phyloP scores from a whole-genome alignment of 306 rosid genomes.

The Malus fusca region DNA sequence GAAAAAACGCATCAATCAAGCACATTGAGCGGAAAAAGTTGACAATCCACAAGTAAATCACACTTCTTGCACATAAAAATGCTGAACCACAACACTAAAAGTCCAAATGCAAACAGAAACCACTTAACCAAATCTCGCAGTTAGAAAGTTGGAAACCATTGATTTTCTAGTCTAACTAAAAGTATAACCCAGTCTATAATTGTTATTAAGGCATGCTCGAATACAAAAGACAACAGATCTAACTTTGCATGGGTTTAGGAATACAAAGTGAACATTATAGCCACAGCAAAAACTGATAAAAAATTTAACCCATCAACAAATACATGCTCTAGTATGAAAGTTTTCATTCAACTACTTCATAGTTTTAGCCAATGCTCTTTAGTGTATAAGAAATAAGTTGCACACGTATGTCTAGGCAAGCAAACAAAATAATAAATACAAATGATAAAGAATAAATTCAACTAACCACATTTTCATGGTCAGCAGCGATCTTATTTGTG shows the following conservation, averaged over 20 bases:
- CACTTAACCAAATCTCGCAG: not conserved
- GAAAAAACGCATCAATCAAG: not conserved
- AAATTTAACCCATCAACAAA: not conserved
- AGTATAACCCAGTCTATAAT: not conserved
- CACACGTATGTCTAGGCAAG: not conserved
- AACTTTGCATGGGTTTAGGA: not conserved
- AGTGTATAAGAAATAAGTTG: not conserved
- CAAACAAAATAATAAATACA: not conserved
- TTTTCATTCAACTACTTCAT: not conserved
- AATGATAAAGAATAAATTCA: slow-evolving; percentile 2
- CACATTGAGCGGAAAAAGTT: not conserved
- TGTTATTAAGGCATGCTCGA: not conserved
- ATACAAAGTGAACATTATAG: not conserved
- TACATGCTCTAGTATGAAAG: not conserved
- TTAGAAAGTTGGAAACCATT: not conserved
- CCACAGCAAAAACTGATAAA: not conserved
- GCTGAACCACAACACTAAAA: not conserved
- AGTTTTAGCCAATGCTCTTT: not conserved
- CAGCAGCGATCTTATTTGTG: slow-evolving; percentile 81
- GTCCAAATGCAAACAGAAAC: not conserved
- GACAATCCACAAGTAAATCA: too few species aligned
- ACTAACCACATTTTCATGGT: slow-evolving; percentile 77
- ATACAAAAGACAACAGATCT: not conserved
- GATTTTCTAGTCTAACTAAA: not conserved
- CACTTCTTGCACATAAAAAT: too few species aligned